These are phyloP conservation scores for Kwoniella mangroviensis DNA, from an alignment of 768 basidiomycete species.

Conservation along the genomic window DNA sequence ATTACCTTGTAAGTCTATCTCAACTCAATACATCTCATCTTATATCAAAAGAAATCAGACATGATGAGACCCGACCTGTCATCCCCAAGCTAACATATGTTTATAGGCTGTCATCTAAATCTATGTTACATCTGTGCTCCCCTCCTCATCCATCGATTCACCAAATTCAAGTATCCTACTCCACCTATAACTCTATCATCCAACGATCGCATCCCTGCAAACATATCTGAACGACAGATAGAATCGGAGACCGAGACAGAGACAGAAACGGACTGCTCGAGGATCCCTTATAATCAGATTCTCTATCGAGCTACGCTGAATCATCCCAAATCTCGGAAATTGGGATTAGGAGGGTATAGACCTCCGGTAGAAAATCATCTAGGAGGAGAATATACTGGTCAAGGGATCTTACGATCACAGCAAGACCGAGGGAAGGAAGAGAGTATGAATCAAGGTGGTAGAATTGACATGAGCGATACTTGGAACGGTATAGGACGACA, in stretches of 20 bases:
- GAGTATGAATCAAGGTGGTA: neutral
- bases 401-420: neutral
- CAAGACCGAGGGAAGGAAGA: neutral
- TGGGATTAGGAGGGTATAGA: constrained; percentile 27
- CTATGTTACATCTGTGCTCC: constrained; percentile 43
- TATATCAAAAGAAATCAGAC: neutral
- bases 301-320: constrained; percentile 29
- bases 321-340: constrained; percentile 26
- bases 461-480: neutral
- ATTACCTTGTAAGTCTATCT: constrained; percentile 35
- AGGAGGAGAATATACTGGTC: constrained; percentile 17
- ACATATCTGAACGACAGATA: neutral
- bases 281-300: constrained; percentile 25
- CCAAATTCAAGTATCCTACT: neutral
- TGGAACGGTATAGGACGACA: neutral
- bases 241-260: neutral
- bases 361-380: constrained; percentile 3
- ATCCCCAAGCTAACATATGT: neutral
- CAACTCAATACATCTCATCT: neutral
- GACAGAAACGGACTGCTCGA: neutral
- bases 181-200: neutral
- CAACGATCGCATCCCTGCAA: neutral
- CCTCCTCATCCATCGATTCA: constrained; percentile 22
- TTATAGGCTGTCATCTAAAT: constrained; percentile 42
- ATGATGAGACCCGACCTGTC: neutral